Percentiles rank a stretch among this genome's conserved stretches.
These are phyloP conservation scores for Draba incana DNA, from an alignment of 345 rosid species.

Conservation along the genomic window DNA sequence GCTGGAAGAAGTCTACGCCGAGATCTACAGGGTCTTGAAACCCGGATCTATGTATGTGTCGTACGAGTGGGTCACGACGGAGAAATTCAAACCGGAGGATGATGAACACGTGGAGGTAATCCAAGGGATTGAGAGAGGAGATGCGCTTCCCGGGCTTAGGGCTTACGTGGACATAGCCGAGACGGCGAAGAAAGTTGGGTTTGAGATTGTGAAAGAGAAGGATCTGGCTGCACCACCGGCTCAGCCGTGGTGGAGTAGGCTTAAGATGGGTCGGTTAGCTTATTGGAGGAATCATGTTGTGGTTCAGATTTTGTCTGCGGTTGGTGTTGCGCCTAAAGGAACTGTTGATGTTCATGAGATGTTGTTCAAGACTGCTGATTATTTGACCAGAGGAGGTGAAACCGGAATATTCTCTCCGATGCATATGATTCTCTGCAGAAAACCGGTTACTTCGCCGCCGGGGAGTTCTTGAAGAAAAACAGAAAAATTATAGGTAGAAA, in stretches of 20 bases:
- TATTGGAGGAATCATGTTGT: constrained; percentile 96
- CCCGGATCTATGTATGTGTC: constrained; percentile 86
- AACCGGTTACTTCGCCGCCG: constrained; percentile 69
- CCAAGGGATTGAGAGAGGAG: constrained; percentile 90
- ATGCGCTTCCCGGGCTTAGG: constrained; percentile 90
- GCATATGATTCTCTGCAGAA: constrained; percentile 96
- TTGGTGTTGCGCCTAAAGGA: constrained; percentile 93
- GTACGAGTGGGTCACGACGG: constrained; percentile 97
- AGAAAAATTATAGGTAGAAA: constrained; percentile 9
- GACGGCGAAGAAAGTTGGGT: constrained; percentile 75
- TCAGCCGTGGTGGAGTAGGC: constrained; percentile 86
- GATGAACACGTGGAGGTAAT: constrained; percentile 77
- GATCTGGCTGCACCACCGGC: constrained; percentile 91
- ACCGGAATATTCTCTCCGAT: constrained; percentile 88
- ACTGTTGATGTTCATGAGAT: constrained; percentile 97
- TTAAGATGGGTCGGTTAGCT: constrained; percentile 88
- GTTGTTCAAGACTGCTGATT: constrained; percentile 86
- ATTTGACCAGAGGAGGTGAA: constrained; percentile 82
- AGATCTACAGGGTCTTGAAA: constrained; percentile 80
- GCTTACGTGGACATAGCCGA: constrained; percentile 63
- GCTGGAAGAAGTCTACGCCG: constrained; percentile 85
- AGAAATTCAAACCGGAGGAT: constrained; percentile 52
- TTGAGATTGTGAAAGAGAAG: constrained; percentile 80
- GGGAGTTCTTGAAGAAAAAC: constrained; percentile 46
- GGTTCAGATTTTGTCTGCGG: constrained; percentile 62